phyloP scores from a whole-genome alignment of 2,329 filamentous ascomycete genomes.

The Penicillium palitans region DNA sequence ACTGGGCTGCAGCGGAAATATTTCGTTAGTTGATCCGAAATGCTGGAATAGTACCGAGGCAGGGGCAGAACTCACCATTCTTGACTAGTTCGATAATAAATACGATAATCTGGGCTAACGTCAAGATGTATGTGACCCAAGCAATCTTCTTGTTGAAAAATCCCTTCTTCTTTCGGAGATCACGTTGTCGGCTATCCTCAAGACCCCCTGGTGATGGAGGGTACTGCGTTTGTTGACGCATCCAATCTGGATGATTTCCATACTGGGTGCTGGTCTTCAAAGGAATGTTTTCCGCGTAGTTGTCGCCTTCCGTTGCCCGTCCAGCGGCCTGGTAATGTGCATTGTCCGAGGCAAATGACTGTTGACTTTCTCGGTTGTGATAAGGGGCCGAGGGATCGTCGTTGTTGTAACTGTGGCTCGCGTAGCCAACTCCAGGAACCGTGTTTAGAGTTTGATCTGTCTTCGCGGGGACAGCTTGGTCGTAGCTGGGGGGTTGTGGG shows the following conservation, averaged over 20 bases:
- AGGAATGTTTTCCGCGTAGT: conserved; percentile 46
- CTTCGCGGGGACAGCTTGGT: conserved; percentile 38
- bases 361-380: conserved; percentile 39
- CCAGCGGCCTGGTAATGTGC: conserved; percentile 34
- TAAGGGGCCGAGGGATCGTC: conserved; percentile 42
- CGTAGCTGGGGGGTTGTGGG: conserved; percentile 34
- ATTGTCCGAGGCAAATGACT: conserved; percentile 38
- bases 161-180: conserved; percentile 44
- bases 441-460: conserved; percentile 38
- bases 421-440: conserved; percentile 23
- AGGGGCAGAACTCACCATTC: conserved; percentile 62
- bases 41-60: neutral
- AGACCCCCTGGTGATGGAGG: conserved; percentile 54
- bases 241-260: conserved; percentile 41
- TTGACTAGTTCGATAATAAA: conserved; percentile 87
- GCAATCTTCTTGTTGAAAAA: conserved; percentile 63
- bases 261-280: conserved; percentile 41
- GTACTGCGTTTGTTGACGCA: conserved; percentile 47
- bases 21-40: conserved; percentile 5
- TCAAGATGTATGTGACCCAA: conserved; percentile 80
- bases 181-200: conserved; percentile 17
- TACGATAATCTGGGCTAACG: conserved; percentile 73
- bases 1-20: conserved; percentile 53
- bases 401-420: conserved; percentile 40
- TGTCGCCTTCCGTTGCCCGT: conserved; percentile 34